These are phyloP conservation scores for Allomyces arbusculus DNA, from an alignment of 192 early-diverging fungal genomes.

Conservation along the genomic window DNA sequence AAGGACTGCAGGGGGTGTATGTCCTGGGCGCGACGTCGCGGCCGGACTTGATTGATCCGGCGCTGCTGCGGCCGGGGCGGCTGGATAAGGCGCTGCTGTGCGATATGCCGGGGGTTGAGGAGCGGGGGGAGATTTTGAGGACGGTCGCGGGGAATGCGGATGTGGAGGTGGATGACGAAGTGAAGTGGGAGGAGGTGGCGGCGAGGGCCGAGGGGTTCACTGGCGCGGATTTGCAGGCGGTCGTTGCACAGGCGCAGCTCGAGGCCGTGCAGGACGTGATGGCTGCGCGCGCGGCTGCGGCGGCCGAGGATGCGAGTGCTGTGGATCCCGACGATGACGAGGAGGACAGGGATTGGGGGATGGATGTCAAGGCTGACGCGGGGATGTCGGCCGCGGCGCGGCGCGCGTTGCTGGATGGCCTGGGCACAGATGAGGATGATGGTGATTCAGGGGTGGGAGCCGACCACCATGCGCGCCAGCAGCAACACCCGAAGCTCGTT, in stretches of 20 bases:
- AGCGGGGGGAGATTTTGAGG: conserved; percentile 11
- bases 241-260: conserved; percentile 80
- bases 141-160: no score
- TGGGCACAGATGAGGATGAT: background rate
- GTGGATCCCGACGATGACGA: background rate
- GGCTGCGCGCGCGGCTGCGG: conserved; percentile 15
- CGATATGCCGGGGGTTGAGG: conserved; percentile 50
- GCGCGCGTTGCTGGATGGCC: conserved; percentile 7
- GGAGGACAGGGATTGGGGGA: conserved; percentile 1
- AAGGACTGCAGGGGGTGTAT: conserved; percentile 87
- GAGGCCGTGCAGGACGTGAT: conserved; percentile 63
- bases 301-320: background rate
- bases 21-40: conserved; percentile 85
- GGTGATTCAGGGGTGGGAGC: conserved; percentile 8
- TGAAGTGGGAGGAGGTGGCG: conserved; percentile 36
- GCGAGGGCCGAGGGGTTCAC: conserved; percentile 49
- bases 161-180: background rate
- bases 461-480: conserved; percentile 7
- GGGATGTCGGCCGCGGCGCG: conserved; percentile 5
- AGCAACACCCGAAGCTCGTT: conserved; percentile 10
- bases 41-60: conserved; percentile 69
- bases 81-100: conserved; percentile 71
- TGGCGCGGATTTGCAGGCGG: conserved; percentile 86
- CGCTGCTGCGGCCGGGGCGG: conserved; percentile 57
- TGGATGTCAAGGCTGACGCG: conserved; percentile 4